These are phyloP conservation scores for Metrosideros polymorpha DNA, from an alignment of 441 rosid species.

Conservation along the genomic window DNA sequence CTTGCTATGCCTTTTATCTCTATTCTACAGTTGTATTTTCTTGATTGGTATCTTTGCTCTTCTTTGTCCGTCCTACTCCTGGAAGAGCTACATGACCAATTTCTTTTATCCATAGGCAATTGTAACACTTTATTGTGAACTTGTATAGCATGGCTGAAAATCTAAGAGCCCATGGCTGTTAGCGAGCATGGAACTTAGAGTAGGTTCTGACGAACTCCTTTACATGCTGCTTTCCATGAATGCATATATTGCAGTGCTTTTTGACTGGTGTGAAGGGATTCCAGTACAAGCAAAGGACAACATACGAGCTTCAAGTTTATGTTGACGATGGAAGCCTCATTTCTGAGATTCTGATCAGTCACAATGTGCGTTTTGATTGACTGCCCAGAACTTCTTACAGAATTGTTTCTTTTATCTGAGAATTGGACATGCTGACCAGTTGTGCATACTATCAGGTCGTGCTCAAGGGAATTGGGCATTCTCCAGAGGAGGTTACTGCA, in stretches of 20 bases:
- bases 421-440: slow-evolving; percentile 1
- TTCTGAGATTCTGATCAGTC: slow-evolving; percentile 74
- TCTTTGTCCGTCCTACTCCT: background rate
- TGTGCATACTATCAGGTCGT: slow-evolving; percentile 48
- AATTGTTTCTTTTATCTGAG: background rate
- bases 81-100: background rate
- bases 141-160: background rate
- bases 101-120: background rate
- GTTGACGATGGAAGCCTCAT: slow-evolving; percentile 97
- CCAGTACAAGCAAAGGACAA: slow-evolving; percentile 48
- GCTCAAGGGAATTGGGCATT: slow-evolving; percentile 58
- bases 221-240: background rate
- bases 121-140: background rate
- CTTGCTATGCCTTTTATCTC: background rate
- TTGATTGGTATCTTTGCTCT: background rate
- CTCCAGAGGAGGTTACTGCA: slow-evolving; percentile 68
- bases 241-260: slow-evolving; percentile 50
- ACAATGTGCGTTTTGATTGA: slow-evolving; percentile 41
- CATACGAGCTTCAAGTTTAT: slow-evolving; percentile 63
- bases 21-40: background rate
- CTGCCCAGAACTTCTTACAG: background rate
- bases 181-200: background rate
- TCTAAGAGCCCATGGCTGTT: background rate
- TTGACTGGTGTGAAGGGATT: slow-evolving; percentile 84
- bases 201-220: background rate